Base-by-base conservation (phyloP, 257 asterid species). In the Buddleja alternifolia region DNA sequence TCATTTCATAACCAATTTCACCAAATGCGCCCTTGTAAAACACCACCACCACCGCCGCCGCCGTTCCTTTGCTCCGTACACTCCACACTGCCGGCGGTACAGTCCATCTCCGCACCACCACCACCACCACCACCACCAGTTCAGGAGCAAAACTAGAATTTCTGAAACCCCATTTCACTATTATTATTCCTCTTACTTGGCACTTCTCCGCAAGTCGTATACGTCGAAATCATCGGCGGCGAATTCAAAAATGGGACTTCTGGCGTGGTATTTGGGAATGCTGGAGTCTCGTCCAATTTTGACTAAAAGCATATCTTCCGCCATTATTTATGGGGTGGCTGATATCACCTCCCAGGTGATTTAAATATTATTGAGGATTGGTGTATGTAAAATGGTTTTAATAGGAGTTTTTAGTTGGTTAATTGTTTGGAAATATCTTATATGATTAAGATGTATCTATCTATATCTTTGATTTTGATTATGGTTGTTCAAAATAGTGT, bases 321-420 rank as follows among this genome's bases (percentile, higher is more conserved):
- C 87, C 36, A 9, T 88, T 16, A 93, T 93, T 51, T 90, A 90
- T 63, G 96, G 87, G 4, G 93, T 86, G 10, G 93, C 98, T 37
- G 98, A 93, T 68, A 48, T 80, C 6, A 83, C 98, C 24, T 88
- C 98, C 9, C 98, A 93, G 96, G 97, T 81, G 60, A 44, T 63
- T 41, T 17, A 1, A 15, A 1, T 41, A 7, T 12, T n/a, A 0
- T 51, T 40, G 48, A 24, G 48, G 48, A 1, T 42, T 55, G 14
- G 7, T 29, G 56, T 17, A 36, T 44, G 12, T 29, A 64, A 34
- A 17, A 36, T 39, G 16, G 19, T 17, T 12, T 41, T 16, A 14
- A 15, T 15, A 3, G 32, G 40, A 67, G 6, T 20, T 62, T 16
- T 66, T 60, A 21, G 23, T 17, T 32, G 16, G 32, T 23, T 60